Evolutionary conservation across 164 flowering plant genomes (phyloP).

Genomic region (Platanus orientalis): DNA sequence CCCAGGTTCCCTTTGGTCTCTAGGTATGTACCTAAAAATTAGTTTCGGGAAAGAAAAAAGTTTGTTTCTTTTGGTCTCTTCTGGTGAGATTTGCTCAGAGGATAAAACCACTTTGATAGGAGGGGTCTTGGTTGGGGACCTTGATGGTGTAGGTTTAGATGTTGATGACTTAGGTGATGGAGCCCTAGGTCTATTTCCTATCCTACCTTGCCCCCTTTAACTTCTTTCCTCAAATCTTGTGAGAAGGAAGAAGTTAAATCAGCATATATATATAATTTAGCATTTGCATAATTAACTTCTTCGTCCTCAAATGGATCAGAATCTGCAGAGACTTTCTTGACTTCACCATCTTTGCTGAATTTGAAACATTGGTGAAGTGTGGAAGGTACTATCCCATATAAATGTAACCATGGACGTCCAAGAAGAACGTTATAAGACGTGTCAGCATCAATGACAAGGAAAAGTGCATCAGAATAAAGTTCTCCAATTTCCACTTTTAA

Average conservation of each 20-base stretch:
- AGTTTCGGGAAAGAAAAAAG: not conserved
- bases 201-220: not conserved
- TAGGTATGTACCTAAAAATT: not conserved
- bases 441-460: not conserved
- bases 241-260: not conserved
- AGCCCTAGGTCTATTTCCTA: too few species aligned
- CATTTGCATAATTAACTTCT: constrained; percentile 7
- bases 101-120: not conserved
- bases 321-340: not conserved
- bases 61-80: too few species aligned
- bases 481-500: not conserved
- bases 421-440: too few species aligned
- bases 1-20: too few species aligned
- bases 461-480: not conserved
- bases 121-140: not conserved
- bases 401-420: constrained; percentile 10
- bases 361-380: constrained; percentile 12
- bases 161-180: too few species aligned
- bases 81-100: not conserved
- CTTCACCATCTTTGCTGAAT: not conserved
- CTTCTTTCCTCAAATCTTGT: not conserved
- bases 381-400: constrained; percentile 8
- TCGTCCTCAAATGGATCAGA: constrained; percentile 6
- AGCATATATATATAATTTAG: constrained; percentile 3
- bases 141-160: too few species aligned